A percentile compares a stretch with the other conserved stretches of the same genome.
Conservation (phyloP, 2,329 filamentous ascomycete genomes). For the Elsinoe ampelina region DNA sequence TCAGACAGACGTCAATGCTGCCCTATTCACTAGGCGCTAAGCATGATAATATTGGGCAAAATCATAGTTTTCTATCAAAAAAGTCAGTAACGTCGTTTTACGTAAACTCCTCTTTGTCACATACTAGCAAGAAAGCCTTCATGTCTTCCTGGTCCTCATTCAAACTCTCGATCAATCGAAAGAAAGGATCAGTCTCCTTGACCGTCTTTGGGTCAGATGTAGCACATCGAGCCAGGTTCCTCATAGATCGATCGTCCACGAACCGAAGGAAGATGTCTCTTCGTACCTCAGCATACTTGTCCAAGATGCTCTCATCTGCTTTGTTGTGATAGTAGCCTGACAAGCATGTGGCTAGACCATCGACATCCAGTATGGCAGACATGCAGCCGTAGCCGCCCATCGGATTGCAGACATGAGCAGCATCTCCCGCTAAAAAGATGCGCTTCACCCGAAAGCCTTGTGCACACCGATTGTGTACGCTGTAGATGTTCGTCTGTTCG, state of each 20-base stretch:
- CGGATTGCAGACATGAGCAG: constrained; percentile 27
- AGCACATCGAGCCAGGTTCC: constrained; percentile 19
- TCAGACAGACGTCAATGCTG: background rate
- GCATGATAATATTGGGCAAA: constrained; percentile 16
- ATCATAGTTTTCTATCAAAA: constrained; percentile 19
- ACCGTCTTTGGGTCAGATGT: constrained; percentile 22
- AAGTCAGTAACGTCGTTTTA: background rate
- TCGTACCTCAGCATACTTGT: constrained; percentile 28
- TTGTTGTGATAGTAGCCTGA: constrained; percentile 18
- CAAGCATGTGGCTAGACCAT: constrained; percentile 21
- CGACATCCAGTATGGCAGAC: constrained; percentile 22
- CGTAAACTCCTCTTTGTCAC: background rate
- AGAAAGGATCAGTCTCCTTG: constrained; percentile 21
- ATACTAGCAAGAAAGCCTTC: constrained; percentile 14
- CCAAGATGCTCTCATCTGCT: constrained; percentile 24
- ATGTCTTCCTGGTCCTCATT: constrained; percentile 18
- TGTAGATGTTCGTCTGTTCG: constrained; percentile 31
- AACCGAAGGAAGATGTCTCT: constrained; percentile 28
- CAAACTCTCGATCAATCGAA: constrained; percentile 18
- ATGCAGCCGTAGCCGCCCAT: constrained; percentile 21
- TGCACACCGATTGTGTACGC: constrained; percentile 33
- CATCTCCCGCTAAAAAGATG: constrained; percentile 32
- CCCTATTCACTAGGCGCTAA: background rate
- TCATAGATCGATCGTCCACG: constrained; percentile 24
- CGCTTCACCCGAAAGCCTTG: constrained; percentile 25